Evolutionary conservation across 148 eudicot species (phyloP), one percentile per base, ranked within the genome.

Genomic region (Fagopyrum esculentum): DNA sequence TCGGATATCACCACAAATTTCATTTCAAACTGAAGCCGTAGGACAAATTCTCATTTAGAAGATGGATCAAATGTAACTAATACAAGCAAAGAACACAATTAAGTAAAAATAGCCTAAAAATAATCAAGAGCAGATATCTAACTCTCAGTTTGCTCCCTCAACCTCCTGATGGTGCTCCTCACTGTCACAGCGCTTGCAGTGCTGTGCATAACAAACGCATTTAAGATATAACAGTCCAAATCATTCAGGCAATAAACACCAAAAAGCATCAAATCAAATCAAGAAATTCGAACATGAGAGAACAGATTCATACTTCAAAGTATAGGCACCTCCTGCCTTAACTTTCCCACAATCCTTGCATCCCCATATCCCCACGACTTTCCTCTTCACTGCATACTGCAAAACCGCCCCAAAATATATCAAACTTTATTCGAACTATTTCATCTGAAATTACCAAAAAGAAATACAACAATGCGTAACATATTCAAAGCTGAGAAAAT

Each of bases 131-230:
- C 40, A 0, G 40, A 35, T 15, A 7, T 52, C 9, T 87, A 91
- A 84, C 82, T 84, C 91, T 91, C 93, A 4, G 96, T 89, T 75
- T 87, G 89, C 85, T 91, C 93, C 86, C 96, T 89, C 85, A 91
- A 68, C 90, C 93, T 86, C 74, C 93, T 80, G 86, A 91, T 91
- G 29, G 97, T 89, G 83, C 97, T 91, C 83, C 93, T 86, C 44
- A 91, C 91, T 13, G 97, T 87, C 72, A 89, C 97, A 16, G 91
- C 93, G 72, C 90, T 86, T 15, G 97, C 93, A 74, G 93, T 91
- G 86, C 97, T 91, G 87, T 57, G 19, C 35, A 19, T 19, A 17
- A 57, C 10, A 19, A 13, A 15, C 57, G 19, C 56, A 13, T 15
- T 10, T 15, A 52, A 15, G 57, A 5, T 12, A 15, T 52, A 19